A percentile compares a stretch with the other conserved stretches of the same genome.
Conservation (phyloP, 306 rosid genomes). For the Fragaria ananassa region DNA sequence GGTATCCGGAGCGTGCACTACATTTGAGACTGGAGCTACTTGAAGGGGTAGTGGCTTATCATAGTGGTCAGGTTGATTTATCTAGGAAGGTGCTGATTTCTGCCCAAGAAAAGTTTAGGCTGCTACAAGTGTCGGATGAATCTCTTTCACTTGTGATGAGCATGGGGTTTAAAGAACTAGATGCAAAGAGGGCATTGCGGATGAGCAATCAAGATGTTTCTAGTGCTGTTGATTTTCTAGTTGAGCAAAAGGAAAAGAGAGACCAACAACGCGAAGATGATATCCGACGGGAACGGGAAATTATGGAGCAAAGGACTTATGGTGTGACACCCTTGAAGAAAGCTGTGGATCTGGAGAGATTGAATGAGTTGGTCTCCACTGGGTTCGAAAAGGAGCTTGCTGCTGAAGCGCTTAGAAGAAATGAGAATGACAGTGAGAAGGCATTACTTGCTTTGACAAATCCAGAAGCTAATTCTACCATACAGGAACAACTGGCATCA, state of each 20-base stretch:
- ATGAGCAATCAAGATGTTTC: conserved; percentile 86
- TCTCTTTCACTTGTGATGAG: conserved; percentile 77
- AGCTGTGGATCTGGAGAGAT: conserved; percentile 70
- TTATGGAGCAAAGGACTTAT: conserved; percentile 76
- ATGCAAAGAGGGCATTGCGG: conserved; percentile 72
- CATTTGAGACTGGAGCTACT: conserved; percentile 82
- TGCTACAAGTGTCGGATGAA: conserved; percentile 84
- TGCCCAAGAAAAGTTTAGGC: conserved; percentile 53
- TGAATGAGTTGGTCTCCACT: conserved; percentile 60
- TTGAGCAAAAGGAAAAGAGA: conserved; percentile 58
- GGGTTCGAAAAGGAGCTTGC: conserved; percentile 78
- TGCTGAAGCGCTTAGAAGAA: conserved; percentile 76
- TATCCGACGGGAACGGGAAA: conserved; percentile 46
- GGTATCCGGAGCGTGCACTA: conserved; percentile 84
- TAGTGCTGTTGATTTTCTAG: conserved; percentile 77
- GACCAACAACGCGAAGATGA: conserved; percentile 56
- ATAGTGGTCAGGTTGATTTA: conserved; percentile 62
- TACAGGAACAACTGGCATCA: conserved; percentile 60
- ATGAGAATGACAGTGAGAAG: conserved; percentile 67
- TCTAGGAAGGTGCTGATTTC: conserved; percentile 53
- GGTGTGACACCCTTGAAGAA: conserved; percentile 70
- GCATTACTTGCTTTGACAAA: conserved; percentile 77
- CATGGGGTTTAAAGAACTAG: conserved; percentile 74
- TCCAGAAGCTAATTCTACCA: conserved; percentile 60
- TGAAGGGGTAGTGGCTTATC: conserved; percentile 92